phyloP scores from a whole-genome alignment of 2,329 filamentous ascomycete species.

The Anisogramma anomala region DNA sequence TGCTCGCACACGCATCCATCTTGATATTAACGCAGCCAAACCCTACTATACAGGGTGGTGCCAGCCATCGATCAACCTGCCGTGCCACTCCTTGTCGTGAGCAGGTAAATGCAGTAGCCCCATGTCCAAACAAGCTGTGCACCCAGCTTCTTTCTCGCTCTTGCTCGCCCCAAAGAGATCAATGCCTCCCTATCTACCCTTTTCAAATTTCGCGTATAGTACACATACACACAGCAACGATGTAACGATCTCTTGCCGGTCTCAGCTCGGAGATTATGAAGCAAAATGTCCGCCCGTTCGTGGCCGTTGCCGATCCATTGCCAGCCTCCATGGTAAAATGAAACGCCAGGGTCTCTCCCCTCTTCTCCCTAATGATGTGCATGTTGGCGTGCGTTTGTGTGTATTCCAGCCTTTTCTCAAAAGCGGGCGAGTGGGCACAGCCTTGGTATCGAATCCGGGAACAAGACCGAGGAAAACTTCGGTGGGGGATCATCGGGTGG shows the following conservation, averaged over 20 bases:
- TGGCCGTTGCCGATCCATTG: too few species aligned
- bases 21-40: not conserved
- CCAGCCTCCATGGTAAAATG: not conserved
- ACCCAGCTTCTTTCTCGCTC: too few species aligned
- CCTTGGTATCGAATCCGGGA: constrained; percentile 12
- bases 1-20: not conserved
- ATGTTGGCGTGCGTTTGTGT: not conserved
- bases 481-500: not conserved
- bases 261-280: not conserved
- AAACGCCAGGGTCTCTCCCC: not conserved
- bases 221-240: too few species aligned
- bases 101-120: too few species aligned
- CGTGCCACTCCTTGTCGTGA: too few species aligned
- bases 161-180: too few species aligned
- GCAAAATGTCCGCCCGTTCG: not conserved
- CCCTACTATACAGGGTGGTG: not conserved
- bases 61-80: too few species aligned
- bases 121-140: too few species aligned
- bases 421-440: constrained; percentile 1
- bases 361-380: not conserved
- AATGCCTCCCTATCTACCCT: too few species aligned
- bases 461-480: constrained; percentile 1
- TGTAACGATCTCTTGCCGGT: too few species aligned
- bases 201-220: not conserved
- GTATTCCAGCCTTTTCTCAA: not conserved